Evolutionary conservation across 441 rosid genomes (phyloP), one percentile per base, ranked within the genome.

Genomic region (Manihot esculenta): DNA sequence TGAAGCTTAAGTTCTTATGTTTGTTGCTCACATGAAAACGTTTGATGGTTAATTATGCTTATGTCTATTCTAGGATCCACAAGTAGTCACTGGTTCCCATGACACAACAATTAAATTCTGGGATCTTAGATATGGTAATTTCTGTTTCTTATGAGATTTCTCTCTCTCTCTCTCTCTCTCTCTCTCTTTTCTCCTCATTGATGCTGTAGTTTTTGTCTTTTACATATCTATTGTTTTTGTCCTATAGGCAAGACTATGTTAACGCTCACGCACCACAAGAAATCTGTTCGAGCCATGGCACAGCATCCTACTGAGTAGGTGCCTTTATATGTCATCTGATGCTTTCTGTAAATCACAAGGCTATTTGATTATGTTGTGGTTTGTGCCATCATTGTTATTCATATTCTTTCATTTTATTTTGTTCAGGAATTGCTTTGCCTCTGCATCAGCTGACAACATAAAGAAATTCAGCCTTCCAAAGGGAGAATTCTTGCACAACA

Each of bases 1-100:
- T 0, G 0, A 30, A 45, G 35, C 49, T 71, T 33, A 62, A 56
- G 54, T 48, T 50, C 35, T 1, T 60, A 41, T 38, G 13, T 51
- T 20, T 48, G 15, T 62, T 50, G 26, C 24, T 11, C 35, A 42
- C 18, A 12, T 14, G 13, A 7, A 7, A 27, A 47, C n/a, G n/a
- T n/a, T 51, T 62, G 24, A 21, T 68, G 17, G 56, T 58, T 63
- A 21, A 59, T 30, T 47, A 15, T 21, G 41, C 38, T 74, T 78
- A 33, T 49, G 66, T 64, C 14, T 75, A 38, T 82, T 79, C 68
- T 84, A 95, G 98, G 97, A 95, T 80, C 99, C 99, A 30, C 99
- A 93, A 87, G 97, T 95, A 60, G 97, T 95, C 66, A 93, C 99
- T 21, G 99, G 99, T 72, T 95, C 99, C 38, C 97, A 95, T 82